Percentiles rank a stretch among this genome's conserved stretches.
phyloP scores from a whole-genome alignment of 495 filamentous ascomycete genomes.

The Parmelia sp. region DNA sequence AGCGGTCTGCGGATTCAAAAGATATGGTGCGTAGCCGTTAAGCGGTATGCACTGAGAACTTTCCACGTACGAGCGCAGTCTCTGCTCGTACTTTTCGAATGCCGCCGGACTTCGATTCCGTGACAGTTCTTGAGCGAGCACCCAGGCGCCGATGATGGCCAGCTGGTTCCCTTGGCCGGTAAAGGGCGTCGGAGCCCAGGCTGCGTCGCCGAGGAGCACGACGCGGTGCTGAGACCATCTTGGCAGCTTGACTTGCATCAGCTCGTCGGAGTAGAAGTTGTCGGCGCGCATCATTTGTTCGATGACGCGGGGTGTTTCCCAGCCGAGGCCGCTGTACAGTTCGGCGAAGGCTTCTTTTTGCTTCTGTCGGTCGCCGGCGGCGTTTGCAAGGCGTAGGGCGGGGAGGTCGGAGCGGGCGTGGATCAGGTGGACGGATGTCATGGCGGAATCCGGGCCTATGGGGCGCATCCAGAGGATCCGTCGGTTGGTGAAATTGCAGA shows the following conservation, averaged over 20 bases:
- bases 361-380: conserved; percentile 16
- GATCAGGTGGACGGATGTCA: conserved; percentile 23
- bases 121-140: conserved; percentile 21
- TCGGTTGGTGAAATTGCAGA: conserved; percentile 21
- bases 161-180: conserved; percentile 25
- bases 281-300: conserved; percentile 21
- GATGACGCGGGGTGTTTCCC: conserved; percentile 24
- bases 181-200: conserved; percentile 23
- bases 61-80: conserved; percentile 22
- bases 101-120: conserved; percentile 17
- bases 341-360: conserved; percentile 21
- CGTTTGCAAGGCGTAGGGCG: conserved; percentile 19
- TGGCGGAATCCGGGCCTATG: conserved; percentile 10
- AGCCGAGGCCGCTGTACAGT: conserved; percentile 22
- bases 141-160: conserved; percentile 26
- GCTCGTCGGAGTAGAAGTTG: conserved; percentile 27
- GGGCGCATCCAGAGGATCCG: conserved; percentile 22
- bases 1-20: conserved; percentile 22
- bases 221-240: conserved; percentile 23
- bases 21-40: conserved; percentile 20
- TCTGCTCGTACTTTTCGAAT: conserved; percentile 24
- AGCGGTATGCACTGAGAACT: conserved; percentile 22
- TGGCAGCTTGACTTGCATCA: conserved; percentile 23
- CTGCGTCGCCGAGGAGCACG: conserved; percentile 25
- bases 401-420: conserved; percentile 15